These are phyloP conservation scores for Pleurotus tuber-regium DNA, from an alignment of 768 basidiomycete species.

Conservation along the genomic window DNA sequence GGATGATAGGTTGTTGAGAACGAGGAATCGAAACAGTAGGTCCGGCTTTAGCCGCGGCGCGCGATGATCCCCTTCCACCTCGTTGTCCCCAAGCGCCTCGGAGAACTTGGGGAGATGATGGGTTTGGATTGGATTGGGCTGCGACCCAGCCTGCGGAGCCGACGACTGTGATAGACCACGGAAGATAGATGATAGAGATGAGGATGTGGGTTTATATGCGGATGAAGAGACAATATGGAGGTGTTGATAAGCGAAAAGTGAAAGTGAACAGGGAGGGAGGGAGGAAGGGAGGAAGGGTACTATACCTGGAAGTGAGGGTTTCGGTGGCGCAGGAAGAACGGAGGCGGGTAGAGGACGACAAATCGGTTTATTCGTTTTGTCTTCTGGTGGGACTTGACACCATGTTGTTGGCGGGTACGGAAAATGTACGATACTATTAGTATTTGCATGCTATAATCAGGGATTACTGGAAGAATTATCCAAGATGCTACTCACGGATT, in stretches of 20 bases:
- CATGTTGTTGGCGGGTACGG: constrained; percentile 42
- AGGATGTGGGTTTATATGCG: no score
- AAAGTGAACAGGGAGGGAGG: neutral
- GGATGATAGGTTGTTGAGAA: constrained; percentile 4
- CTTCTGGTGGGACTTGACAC: constrained; percentile 40
- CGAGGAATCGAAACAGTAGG: constrained; percentile 1
- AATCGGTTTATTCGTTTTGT: constrained; percentile 40
- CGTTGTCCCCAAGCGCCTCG: constrained; percentile 20
- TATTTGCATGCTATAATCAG: neutral
- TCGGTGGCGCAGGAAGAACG: constrained; percentile 29
- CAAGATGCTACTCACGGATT: constrained; percentile 26
- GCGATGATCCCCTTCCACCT: neutral
- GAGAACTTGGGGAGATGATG: constrained; percentile 13
- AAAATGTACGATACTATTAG: constrained; percentile 23
- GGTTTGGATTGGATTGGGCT: constrained; percentile 17
- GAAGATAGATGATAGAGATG: no score
- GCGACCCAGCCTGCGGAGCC: constrained; percentile 35
- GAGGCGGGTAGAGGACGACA: constrained; percentile 42
- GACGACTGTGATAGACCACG: constrained; percentile 35
- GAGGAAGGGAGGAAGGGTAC: neutral
- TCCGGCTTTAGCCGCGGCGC: neutral
- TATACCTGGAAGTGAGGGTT: constrained; percentile 22
- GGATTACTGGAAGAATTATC: neutral
- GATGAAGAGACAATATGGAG: no score
- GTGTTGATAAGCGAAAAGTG: no score